Evolutionary conservation across 1,284 basidiomycete genomes (phyloP).

Genomic region (Ustilago xerochloae): DNA sequence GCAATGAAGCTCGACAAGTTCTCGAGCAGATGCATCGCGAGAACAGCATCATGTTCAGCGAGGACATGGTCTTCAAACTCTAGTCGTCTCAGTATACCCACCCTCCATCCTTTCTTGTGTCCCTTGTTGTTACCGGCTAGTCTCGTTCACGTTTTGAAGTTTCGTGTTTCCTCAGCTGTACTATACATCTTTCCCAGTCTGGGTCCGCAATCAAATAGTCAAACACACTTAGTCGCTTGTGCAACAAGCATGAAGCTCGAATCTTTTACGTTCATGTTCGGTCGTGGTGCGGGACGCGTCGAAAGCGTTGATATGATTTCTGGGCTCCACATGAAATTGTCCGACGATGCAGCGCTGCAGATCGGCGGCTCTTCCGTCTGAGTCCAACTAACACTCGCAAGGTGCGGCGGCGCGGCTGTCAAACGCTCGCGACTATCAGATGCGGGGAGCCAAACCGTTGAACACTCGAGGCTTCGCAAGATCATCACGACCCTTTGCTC

Average conservation of each 20-base stretch:
- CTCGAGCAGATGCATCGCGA: slow-evolving; percentile 77
- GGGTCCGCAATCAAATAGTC: background rate
- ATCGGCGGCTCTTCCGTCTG: slow-evolving; percentile 3
- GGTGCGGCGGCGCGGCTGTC: background rate
- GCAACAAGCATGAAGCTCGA: too few relatives aligned
- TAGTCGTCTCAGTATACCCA: slow-evolving; percentile 28
- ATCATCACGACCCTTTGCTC: slow-evolving; percentile 9
- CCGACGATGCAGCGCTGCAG: slow-evolving; percentile 12
- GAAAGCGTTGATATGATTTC: background rate
- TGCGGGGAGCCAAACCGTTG: slow-evolving; percentile 10
- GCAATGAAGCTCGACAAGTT: slow-evolving; percentile 77
- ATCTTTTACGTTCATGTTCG: background rate
- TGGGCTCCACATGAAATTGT: slow-evolving; percentile 19
- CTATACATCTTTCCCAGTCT: background rate
- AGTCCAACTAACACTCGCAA: background rate
- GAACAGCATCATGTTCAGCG: slow-evolving; percentile 83
- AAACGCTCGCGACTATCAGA: background rate
- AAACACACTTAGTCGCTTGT: too few relatives aligned
- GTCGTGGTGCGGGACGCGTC: background rate
- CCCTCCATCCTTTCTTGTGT: background rate
- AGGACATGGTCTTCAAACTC: slow-evolving; percentile 47
- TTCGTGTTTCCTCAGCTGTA: slow-evolving; percentile 4
- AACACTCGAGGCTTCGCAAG: background rate
- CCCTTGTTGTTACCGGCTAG: background rate
- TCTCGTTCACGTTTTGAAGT: slow-evolving; percentile 2